Evolutionary conservation across 2,329 filamentous ascomycete genomes (phyloP).

Genomic region (Scortechinia acanthostroma): DNA sequence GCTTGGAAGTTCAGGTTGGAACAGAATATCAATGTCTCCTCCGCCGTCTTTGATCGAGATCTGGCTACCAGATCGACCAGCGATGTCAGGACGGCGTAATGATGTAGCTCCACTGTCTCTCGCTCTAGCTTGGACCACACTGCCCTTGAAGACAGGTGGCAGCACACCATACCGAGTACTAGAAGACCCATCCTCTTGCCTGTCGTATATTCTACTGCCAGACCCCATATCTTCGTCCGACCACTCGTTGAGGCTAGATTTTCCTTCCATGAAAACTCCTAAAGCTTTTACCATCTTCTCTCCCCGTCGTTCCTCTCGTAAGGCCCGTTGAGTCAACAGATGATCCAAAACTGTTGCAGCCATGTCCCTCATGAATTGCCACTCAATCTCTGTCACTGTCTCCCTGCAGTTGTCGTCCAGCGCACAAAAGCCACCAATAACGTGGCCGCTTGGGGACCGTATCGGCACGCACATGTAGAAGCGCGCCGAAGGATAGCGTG

Average conservation of each 20-base stretch:
- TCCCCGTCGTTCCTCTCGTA: constrained; percentile 15
- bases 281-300: constrained; percentile 26
- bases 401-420: not conserved
- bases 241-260: constrained; percentile 17
- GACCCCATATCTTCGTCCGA: constrained; percentile 10
- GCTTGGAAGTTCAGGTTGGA: not conserved
- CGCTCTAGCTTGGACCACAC: not conserved
- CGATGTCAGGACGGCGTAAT: not conserved
- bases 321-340: constrained; percentile 18
- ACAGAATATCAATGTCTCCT: not conserved
- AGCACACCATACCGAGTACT: too few species aligned
- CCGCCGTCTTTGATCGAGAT: not conserved
- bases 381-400: not conserved
- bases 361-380: constrained; percentile 12
- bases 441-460: not conserved
- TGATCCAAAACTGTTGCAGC: constrained; percentile 22
- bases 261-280: constrained; percentile 23
- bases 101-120: too few species aligned
- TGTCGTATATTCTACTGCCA: too few species aligned
- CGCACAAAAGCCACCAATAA: not conserved
- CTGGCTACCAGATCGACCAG: not conserved
- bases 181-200: too few species aligned
- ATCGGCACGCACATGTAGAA: not conserved
- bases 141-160: not conserved
- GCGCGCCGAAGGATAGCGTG: not conserved